Percentiles rank a stretch among this genome's conserved stretches.
These are phyloP conservation scores for Pichia thaimueangensis DNA, from an alignment of 805 yeast genomes.

Conservation along the genomic window DNA sequence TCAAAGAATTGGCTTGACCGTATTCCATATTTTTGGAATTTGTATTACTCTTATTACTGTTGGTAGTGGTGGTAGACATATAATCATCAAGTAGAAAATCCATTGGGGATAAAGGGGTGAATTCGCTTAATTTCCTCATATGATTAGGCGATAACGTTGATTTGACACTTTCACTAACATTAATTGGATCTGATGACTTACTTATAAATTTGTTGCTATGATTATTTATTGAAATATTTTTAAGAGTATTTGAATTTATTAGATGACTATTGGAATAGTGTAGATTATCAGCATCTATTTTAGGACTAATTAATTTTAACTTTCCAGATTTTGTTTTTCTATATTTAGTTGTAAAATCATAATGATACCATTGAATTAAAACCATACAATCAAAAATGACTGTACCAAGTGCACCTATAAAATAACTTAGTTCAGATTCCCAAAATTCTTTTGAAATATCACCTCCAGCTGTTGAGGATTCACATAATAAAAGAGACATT, in stretches of 20 bases:
- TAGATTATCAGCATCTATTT: neutral
- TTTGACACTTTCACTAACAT: conserved; percentile 18
- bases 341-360: conserved; percentile 21
- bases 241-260: neutral
- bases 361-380: conserved; percentile 37
- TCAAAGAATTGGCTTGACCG: no score
- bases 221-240: neutral
- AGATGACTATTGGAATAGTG: neutral
- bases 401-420: conserved; percentile 49
- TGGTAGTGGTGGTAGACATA: neutral
- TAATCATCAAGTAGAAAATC: conserved; percentile 27
- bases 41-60: neutral
- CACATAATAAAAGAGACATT: conserved; percentile 39
- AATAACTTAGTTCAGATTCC: conserved; percentile 32
- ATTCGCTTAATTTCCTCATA: conserved; percentile 27
- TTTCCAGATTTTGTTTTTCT: conserved; percentile 3
- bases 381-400: conserved; percentile 40
- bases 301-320: conserved; percentile 2
- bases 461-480: conserved; percentile 34
- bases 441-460: conserved; percentile 35
- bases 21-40: no score
- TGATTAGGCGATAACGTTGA: conserved; percentile 26
- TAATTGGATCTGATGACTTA: conserved; percentile 4
- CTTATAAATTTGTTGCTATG: neutral
- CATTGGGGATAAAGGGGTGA: conserved; percentile 32